phyloP scores from a whole-genome alignment of 2,329 filamentous ascomycete genomes.

The Xylaria sp. region DNA sequence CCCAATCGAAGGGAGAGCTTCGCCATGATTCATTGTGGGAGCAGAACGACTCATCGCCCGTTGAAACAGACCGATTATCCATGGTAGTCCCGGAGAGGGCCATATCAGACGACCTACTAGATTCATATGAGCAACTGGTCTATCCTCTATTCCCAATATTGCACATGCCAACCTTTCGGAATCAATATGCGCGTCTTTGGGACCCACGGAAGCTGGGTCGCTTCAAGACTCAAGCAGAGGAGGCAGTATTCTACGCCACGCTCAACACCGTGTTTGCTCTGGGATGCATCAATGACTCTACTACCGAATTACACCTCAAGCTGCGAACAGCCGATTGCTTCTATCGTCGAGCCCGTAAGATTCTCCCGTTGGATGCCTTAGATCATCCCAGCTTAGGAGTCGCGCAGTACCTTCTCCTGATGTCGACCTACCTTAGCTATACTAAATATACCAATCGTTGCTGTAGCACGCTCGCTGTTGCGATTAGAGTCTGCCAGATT shows the following conservation, averaged over 20 bases:
- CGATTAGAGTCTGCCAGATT: background rate
- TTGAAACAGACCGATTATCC: background rate
- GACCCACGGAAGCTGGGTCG: background rate
- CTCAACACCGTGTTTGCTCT: background rate
- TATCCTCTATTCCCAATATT: conserved; percentile 6
- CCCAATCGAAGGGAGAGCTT: background rate
- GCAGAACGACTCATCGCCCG: background rate
- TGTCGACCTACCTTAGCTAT: background rate
- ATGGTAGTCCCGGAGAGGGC: conserved; percentile 2
- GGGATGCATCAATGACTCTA: background rate
- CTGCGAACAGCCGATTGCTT: conserved; percentile 1
- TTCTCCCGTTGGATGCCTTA: background rate
- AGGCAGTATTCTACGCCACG: background rate
- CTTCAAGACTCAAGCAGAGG: conserved; percentile 1
- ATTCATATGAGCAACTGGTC: conserved; percentile 3
- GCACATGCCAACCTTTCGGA: conserved; percentile 1
- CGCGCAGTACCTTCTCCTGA: background rate
- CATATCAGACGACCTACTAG: background rate
- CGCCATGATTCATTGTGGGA: background rate
- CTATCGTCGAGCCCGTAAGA: background rate
- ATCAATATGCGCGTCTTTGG: background rate
- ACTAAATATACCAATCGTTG: conserved; percentile 3
- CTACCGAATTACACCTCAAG: background rate
- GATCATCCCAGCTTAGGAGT: background rate
- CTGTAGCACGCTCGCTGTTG: background rate